Evolutionary conservation across 2,329 filamentous ascomycete genomes (phyloP), one percentile per base, ranked within the genome.

Genomic region (Pyricularia sp.): DNA sequence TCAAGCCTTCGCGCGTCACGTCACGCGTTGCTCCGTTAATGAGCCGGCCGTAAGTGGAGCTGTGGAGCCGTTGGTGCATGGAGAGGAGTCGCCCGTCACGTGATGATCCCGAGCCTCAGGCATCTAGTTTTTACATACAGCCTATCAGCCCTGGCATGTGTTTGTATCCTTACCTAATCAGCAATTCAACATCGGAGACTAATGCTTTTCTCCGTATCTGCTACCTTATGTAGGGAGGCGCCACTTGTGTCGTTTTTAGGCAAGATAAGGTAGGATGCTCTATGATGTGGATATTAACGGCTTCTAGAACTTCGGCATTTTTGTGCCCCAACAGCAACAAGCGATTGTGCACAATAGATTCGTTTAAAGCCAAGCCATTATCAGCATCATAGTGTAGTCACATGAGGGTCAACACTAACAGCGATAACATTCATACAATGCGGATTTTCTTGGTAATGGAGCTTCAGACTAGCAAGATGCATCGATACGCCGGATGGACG

Each of bases 1-100:
- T 50, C 42, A 50, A 25, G 23, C 58, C 11, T 26, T n/a, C 33
- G 72, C 72, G 72, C 72, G 72, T 72, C 72, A 72, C 72, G 70
- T 72, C 70, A 69, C 72, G 72, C 70, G 70, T 71, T 66, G 65
- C 65, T 66, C 31, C 65, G 65, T 36, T 59, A 63, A 33, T 67
- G 36, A 61, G 42, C 42, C 42, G 17, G 20, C 20, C 42, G 42
- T 50, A 4, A 50, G 42, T 50, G 42, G 42, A 50, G 14, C 42
- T 50, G 20, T 50, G 42, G 42, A n/a, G 42, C 42, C n/a, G 42
- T 50, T 50, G 42, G 3, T 61, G 58, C 9, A 33, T 26, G 10
- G n/a, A 61, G 2, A 61, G n/a, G 3, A 61, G 58, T 25, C 12
- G 23, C 10, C 9, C 20, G n/a, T 61, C 58, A 61, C 58, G 25